Conservation (phyloP, 371 early-diverging fungal species). For the Zychaea mexicana region DNA sequence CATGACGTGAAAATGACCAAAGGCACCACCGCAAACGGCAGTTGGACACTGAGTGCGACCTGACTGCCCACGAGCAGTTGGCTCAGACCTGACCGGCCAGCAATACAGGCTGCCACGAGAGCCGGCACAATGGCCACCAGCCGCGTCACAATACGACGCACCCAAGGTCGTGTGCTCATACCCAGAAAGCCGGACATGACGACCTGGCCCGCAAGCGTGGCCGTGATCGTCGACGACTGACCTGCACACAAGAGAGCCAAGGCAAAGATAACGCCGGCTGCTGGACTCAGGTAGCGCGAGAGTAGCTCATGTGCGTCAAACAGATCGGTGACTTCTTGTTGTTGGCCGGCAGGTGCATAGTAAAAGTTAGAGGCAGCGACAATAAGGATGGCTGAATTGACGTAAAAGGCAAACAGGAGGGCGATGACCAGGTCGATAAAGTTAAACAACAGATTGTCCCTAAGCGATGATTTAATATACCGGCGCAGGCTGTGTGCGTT, state of each 20-base stretch:
- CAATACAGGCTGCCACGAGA: constrained; percentile 65
- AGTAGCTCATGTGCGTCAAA: constrained; percentile 69
- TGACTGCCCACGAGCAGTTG: constrained; percentile 74
- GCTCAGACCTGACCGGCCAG: constrained; percentile 67
- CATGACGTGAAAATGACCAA: constrained; percentile 70
- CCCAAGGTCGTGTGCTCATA: constrained; percentile 68
- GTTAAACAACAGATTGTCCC: constrained; percentile 36
- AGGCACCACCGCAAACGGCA: constrained; percentile 84
- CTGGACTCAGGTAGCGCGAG: constrained; percentile 58
- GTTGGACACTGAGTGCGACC: constrained; percentile 76
- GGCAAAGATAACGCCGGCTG: constrained; percentile 77
- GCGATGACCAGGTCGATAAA: constrained; percentile 72
- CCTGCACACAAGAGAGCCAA: constrained; percentile 78
- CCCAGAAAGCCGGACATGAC: constrained; percentile 86
- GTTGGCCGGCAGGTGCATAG: constrained; percentile 43
- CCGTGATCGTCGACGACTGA: constrained; percentile 81
- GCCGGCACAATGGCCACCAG: constrained; percentile 77
- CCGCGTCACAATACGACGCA: constrained; percentile 73
- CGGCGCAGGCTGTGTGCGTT: constrained; percentile 15
- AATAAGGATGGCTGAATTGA: constrained; percentile 80
- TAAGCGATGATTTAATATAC: constrained; percentile 18
- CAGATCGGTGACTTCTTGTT: constrained; percentile 50
- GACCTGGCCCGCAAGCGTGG: constrained; percentile 87
- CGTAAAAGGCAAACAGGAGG: constrained; percentile 72
- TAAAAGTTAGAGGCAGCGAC: constrained; percentile 82